Evolutionary conservation across 1,284 basidiomycete species (phyloP).

Genomic region (Clitocybe nebularis): DNA sequence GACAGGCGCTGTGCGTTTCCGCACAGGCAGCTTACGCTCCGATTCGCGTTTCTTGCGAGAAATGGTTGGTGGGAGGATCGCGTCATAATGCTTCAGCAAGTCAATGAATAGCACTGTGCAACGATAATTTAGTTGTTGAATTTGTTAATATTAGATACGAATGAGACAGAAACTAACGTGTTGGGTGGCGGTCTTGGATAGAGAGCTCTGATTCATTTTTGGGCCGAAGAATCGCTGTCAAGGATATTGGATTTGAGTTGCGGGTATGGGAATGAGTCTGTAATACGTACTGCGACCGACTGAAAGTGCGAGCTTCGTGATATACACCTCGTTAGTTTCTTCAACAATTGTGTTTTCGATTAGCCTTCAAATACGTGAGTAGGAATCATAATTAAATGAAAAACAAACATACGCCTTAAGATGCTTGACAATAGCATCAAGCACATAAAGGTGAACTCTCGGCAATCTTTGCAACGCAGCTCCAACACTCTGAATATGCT

Average conservation of each 20-base stretch:
- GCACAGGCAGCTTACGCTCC: constrained; percentile 73
- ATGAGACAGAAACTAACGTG: constrained; percentile 41
- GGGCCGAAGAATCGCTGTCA: constrained; percentile 75
- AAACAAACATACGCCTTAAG: constrained; percentile 59
- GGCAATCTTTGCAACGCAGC: constrained; percentile 72
- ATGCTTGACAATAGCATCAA: constrained; percentile 80
- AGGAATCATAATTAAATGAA: constrained; percentile 1
- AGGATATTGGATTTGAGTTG: background rate
- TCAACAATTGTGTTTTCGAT: constrained; percentile 66
- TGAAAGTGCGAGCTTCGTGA: constrained; percentile 83
- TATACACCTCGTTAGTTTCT: constrained; percentile 72
- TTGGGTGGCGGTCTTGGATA: constrained; percentile 82
- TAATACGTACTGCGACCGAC: constrained; percentile 73
- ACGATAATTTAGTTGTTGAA: background rate
- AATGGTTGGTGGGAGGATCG: constrained; percentile 78
- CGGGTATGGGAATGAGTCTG: constrained; percentile 1
- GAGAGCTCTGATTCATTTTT: constrained; percentile 79
- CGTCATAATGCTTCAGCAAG: constrained; percentile 72
- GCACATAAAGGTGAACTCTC: constrained; percentile 76
- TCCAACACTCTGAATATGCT: constrained; percentile 66
- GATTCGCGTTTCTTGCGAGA: constrained; percentile 82
- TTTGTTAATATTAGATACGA: no score
- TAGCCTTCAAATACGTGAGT: constrained; percentile 40
- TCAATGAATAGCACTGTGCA: constrained; percentile 75
- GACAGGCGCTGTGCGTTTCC: constrained; percentile 85